phyloP scores from a whole-genome alignment of 495 filamentous ascomycete genomes.

The Sordaria brevicollis region DNA sequence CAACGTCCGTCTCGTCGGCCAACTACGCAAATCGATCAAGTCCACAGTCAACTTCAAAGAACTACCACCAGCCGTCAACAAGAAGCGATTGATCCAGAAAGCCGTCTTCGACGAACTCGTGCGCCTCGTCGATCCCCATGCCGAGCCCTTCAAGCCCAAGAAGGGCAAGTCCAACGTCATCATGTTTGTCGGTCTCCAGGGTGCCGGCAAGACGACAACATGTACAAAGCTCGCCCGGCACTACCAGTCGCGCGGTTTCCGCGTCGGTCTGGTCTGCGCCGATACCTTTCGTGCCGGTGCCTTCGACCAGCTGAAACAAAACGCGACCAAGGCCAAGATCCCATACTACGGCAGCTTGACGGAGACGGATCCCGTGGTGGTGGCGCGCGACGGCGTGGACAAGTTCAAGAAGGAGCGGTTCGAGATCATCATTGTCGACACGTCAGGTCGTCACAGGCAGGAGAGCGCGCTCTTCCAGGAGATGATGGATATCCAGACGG shows the following conservation, averaged over 20 bases:
- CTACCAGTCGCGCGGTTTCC: slow-evolving; percentile 91
- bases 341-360: slow-evolving; percentile 95
- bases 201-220: slow-evolving; percentile 93
- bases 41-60: slow-evolving; percentile 86
- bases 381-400: slow-evolving; percentile 88
- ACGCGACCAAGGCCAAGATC: slow-evolving; percentile 96
- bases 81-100: slow-evolving; percentile 97
- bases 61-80: slow-evolving; percentile 79
- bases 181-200: slow-evolving; percentile 98
- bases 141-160: slow-evolving; percentile 91
- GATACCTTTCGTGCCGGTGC: slow-evolving; percentile 98
- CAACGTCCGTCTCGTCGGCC: slow-evolving; percentile 87
- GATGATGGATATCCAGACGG: slow-evolving; percentile 93
- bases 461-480: slow-evolving; percentile 93
- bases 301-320: slow-evolving; percentile 98
- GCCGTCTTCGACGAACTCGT: slow-evolving; percentile 97
- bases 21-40: slow-evolving; percentile 88
- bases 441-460: slow-evolving; percentile 84
- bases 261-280: slow-evolving; percentile 88
- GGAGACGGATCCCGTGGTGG: slow-evolving; percentile 88
- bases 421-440: slow-evolving; percentile 98
- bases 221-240: slow-evolving; percentile 96
- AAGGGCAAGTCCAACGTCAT: slow-evolving; percentile 95
- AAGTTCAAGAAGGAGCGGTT: slow-evolving; percentile 99
- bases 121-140: slow-evolving; percentile 88